Base-by-base conservation (phyloP, 257 asterid species). In the Fraxinus cuspidata region DNA sequence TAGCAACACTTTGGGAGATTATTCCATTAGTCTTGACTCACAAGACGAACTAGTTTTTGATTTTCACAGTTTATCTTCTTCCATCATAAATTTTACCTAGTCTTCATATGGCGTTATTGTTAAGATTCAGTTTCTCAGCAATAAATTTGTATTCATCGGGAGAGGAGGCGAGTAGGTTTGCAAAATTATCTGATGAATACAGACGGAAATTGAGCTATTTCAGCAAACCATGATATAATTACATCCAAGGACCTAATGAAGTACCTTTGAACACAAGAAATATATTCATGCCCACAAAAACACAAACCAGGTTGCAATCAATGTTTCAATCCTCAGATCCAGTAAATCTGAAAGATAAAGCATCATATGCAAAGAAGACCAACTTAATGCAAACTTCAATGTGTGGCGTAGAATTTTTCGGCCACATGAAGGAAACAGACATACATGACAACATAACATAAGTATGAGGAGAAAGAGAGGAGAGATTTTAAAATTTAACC, bases 401-500 rank as follows among this genome's bases (percentile, higher is more conserved):
- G 70, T 49, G 27, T 15, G 49, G 67, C 51, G 70, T 68, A 47
- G 42, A 73, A 18, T 31, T 28, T 37, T 13, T 25, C 72, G 2
- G 47, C 47, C 68, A 68, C 7, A 72, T 8, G 56, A 29, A 28
- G 38, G 65, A 72, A 63, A 56, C 29, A 11, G 3, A 49, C 58
- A 69, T 74, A 65, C 51, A n/a, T 18, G 38, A 37, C 58, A 49
- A 49, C 31, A 27, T n/a, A 49, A 49, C 31, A 27, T n/a, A 23
- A 68, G 42, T 42, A 69, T 72, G 75, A 9, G 66, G 47, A 35
- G 28, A 21, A 25, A 51, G 47, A 66, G 56, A 29, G 32, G 32
- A 29, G 32, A 34, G 12, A 16, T 29, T 8, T 18, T 34, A 31
- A 76, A 73, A 15, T 29, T 65, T 71, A 87, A 40, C 92, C 90